Evolutionary conservation across 306 rosid species (phyloP).

Genomic region (Castanopsis chinensis): DNA sequence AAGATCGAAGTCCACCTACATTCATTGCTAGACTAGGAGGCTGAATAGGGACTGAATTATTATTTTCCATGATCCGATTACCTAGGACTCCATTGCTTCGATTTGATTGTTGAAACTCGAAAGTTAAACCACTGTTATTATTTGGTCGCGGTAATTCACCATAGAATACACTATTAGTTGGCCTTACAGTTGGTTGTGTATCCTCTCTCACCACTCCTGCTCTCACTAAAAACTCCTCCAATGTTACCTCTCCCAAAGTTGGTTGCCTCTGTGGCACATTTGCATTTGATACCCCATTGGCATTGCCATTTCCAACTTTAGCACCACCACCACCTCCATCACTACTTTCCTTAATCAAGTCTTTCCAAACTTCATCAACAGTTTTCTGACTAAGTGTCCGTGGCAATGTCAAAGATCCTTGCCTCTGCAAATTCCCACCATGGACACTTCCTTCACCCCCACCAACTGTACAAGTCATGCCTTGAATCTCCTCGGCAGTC

Average conservation of each 20-base stretch:
- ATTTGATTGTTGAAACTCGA: constrained; percentile 57
- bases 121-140: constrained; percentile 33
- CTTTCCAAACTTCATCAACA: constrained; percentile 95
- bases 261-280: constrained; percentile 65
- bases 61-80: constrained; percentile 40
- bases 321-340: constrained; percentile 34
- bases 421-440: constrained; percentile 71
- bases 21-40: constrained; percentile 42
- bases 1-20: constrained; percentile 37
- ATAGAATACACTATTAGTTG: constrained; percentile 44
- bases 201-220: constrained; percentile 98
- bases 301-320: constrained; percentile 18
- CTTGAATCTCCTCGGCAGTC: constrained; percentile 88
- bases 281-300: constrained; percentile 18
- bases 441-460: constrained; percentile 28
- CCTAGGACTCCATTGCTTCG: constrained; percentile 39
- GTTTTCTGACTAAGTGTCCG: constrained; percentile 90
- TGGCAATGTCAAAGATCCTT: constrained; percentile 86
- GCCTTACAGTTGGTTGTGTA: constrained; percentile 40
- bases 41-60: constrained; percentile 43
- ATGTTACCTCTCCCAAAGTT: constrained; percentile 86
- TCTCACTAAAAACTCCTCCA: constrained; percentile 83
- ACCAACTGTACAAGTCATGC: constrained; percentile 32
- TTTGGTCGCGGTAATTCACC: constrained; percentile 48
- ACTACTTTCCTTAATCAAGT: constrained; percentile 51